phyloP scores from a whole-genome alignment of 257 asterid genomes.

The Anisodus acutangulus region DNA sequence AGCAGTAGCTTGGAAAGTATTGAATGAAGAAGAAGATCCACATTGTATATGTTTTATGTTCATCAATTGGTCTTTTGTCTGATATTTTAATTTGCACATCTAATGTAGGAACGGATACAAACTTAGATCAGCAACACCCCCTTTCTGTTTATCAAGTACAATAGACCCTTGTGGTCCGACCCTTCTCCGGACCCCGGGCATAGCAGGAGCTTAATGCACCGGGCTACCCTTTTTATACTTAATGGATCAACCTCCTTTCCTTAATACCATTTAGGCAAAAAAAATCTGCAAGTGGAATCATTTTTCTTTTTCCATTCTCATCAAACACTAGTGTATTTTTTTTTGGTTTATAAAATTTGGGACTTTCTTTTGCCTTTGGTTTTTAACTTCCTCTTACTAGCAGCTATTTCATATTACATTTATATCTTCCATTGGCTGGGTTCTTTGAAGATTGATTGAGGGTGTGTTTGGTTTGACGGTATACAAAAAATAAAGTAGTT shows the following conservation, averaged over 20 bases:
- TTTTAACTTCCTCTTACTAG: not conserved
- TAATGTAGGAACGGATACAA: conserved; percentile 22
- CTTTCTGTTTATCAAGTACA: not conserved
- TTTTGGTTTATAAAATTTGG: not conserved
- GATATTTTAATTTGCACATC: conserved; percentile 23
- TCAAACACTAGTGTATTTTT: conserved; percentile 1
- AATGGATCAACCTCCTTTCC: conserved; percentile 19
- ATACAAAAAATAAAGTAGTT: too few relatives aligned
- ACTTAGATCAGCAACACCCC: conserved; percentile 24
- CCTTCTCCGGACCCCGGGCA: too few relatives aligned
- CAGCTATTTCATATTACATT: not conserved
- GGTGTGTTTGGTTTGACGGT: not conserved
- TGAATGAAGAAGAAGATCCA: conserved; percentile 81
- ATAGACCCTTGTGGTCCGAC: too few relatives aligned
- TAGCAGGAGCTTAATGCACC: too few relatives aligned
- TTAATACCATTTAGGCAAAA: not conserved
- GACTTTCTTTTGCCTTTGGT: not conserved
- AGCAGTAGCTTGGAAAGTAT: conserved; percentile 61
- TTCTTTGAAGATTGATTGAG: not conserved
- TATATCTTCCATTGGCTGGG: not conserved
- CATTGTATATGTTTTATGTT: conserved; percentile 93
- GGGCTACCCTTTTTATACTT: not conserved
- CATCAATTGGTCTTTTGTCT: conserved; percentile 82
- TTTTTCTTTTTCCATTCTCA: not conserved
- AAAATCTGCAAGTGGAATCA: not conserved